Evolutionary conservation across 257 asterid species (phyloP).

Genomic region (Parsonsia alboflavescens): DNA sequence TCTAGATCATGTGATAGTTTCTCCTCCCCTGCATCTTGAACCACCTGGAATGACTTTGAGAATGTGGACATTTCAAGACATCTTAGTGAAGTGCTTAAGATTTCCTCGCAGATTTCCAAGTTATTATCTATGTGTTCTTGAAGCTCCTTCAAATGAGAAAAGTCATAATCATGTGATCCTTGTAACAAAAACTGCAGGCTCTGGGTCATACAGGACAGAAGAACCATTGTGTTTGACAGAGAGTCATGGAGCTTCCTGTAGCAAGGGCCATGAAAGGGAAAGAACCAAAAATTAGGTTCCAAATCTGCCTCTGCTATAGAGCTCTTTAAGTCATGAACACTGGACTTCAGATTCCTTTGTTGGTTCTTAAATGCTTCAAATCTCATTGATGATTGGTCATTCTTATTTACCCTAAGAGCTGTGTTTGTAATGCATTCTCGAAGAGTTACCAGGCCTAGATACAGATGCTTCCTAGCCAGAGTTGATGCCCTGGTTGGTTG

Average conservation of each 20-base stretch:
- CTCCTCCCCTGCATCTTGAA: background rate
- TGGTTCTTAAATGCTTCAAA: conserved; percentile 24
- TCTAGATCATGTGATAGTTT: background rate
- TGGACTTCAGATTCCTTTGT: conserved; percentile 26
- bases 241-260: conserved; percentile 42
- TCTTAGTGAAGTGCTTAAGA: conserved; percentile 25
- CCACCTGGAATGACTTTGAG: conserved; percentile 5
- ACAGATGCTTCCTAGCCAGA: conserved; percentile 41
- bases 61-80: conserved; percentile 21
- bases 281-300: conserved; percentile 64
- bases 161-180: conserved; percentile 15
- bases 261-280: conserved; percentile 43
- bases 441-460: conserved; percentile 22
- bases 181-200: conserved; percentile 30
- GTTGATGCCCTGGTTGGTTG: conserved; percentile 58
- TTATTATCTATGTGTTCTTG: conserved; percentile 31
- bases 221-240: conserved; percentile 31
- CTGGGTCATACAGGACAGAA: conserved; percentile 31
- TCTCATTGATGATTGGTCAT: background rate
- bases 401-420: conserved; percentile 16
- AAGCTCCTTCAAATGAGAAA: conserved; percentile 29
- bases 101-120: conserved; percentile 28
- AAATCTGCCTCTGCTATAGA: conserved; percentile 40
- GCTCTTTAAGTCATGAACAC: conserved; percentile 31
- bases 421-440: conserved; percentile 37